Evolutionary conservation across 2,329 filamentous ascomycete genomes (phyloP).

Genomic region (Fusarium dimerum): DNA sequence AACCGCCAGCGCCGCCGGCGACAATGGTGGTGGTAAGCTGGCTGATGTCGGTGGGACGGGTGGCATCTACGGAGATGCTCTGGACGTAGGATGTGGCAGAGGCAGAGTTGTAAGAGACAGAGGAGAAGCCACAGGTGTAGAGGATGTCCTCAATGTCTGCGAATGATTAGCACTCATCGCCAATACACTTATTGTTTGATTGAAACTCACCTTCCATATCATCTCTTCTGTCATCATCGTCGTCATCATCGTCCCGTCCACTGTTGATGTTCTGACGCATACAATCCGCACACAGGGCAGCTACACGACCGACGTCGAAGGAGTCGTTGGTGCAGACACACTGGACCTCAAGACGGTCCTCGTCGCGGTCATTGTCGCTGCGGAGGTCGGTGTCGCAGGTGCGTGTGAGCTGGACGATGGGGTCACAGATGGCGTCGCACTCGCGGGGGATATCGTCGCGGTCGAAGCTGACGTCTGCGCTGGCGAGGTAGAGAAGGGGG

Average conservation of each 20-base stretch:
- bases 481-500: slow-evolving; percentile 30
- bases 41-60: slow-evolving; percentile 31
- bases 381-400: slow-evolving; percentile 37
- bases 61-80: slow-evolving; percentile 34
- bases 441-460: slow-evolving; percentile 35
- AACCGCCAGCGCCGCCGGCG: slow-evolving; percentile 11
- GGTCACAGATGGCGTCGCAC: slow-evolving; percentile 39
- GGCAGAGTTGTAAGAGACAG: slow-evolving; percentile 31
- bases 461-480: slow-evolving; percentile 37
- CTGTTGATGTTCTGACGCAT: slow-evolving; percentile 35
- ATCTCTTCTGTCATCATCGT: slow-evolving; percentile 24
- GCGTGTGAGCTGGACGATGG: slow-evolving; percentile 36
- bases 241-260: slow-evolving; percentile 20
- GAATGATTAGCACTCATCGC: not conserved
- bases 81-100: slow-evolving; percentile 28
- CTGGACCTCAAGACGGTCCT: slow-evolving; percentile 40
- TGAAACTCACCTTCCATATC: slow-evolving; percentile 23
- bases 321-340: slow-evolving; percentile 44
- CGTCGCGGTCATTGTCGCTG: slow-evolving; percentile 33
- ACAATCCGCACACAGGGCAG: slow-evolving; percentile 40
- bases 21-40: slow-evolving; percentile 39
- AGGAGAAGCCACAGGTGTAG: slow-evolving; percentile 37
- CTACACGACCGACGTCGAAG: slow-evolving; percentile 39
- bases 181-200: not conserved
- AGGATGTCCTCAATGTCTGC: slow-evolving; percentile 39